Base-by-base conservation (phyloP, 2,329 filamentous ascomycete genomes). In the Trichoderma sp. region DNA sequence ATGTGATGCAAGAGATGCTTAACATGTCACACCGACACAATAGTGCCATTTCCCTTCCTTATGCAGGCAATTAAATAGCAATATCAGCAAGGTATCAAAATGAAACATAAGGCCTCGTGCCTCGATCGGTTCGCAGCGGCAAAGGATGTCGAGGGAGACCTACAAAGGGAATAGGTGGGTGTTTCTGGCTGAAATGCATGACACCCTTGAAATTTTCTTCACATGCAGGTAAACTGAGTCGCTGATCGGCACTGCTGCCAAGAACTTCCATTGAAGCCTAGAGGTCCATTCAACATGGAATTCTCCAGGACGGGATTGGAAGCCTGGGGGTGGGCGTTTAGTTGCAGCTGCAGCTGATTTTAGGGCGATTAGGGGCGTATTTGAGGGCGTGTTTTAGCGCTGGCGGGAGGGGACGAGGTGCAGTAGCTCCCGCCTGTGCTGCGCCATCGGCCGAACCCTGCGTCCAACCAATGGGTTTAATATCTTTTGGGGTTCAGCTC, bases 361-460 rank as follows among this genome's bases (percentile, higher is more conserved):
- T 21, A 35, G 29, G 66, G 31, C 21, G 18, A 35, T 18, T 27
- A 69, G 66, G 66, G 62, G 14, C 21, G 59, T 31, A 12, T 29
- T 60, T 2, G 56, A 27, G 35, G 33, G 27, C 31, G 6, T 66
- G n/a, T 59, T 67, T 68, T 68, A 38, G 66, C 65, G 65, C 41
- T 41, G 62, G 62, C 62, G 62, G 62, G 62, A 65, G 21, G 33
- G 21, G 62, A 33, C 21, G 21, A 65, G 71, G 41, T 64, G 71
- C 71, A 73, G 71, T 73, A 73, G 71, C 29, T 50, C 71, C 71
- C 59, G 60, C 71, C n/a, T 56, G 21, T 50, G 71, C 60, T 56
- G n/a, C 41, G 41, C 41, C 41, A 45, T 45, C 41, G 41, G 41
- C 41, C 41, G 11, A 56, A 12, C 50, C 50, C 50, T 24, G 50